phyloP scores from a whole-genome alignment of 352 stramenopile genomes.

The Globisporangium middletonii region DNA sequence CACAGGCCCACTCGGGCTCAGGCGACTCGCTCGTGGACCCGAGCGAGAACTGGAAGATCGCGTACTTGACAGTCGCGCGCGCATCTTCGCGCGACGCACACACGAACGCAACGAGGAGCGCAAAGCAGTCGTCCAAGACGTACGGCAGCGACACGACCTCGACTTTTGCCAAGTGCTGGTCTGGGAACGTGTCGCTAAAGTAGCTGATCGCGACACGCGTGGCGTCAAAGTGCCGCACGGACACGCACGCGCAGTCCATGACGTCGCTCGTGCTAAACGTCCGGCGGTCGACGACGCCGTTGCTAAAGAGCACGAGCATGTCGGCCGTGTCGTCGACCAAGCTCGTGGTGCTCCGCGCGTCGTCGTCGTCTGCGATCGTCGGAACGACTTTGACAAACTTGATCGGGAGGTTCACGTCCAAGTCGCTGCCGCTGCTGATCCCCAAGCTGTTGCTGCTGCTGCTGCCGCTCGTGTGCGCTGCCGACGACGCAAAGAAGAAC shows the following conservation, averaged over 20 bases:
- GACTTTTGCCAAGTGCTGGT: conserved; percentile 52
- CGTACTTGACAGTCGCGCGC: conserved; percentile 52
- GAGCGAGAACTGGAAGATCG: conserved; percentile 61
- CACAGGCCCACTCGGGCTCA: conserved; percentile 48
- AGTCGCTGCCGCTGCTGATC: conserved; percentile 8
- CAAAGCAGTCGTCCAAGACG: conserved; percentile 46
- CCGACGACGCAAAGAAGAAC: conserved; percentile 62
- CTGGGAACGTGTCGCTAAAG: conserved; percentile 64
- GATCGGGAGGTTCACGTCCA: conserved; percentile 52
- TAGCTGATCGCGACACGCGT: conserved; percentile 56
- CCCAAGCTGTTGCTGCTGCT: conserved; percentile 1
- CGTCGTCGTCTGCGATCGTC: conserved; percentile 15
- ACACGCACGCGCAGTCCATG: conserved; percentile 55
- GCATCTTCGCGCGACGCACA: conserved; percentile 38
- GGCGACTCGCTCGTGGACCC: conserved; percentile 18
- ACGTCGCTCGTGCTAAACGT: conserved; percentile 63
- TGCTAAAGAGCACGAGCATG: conserved; percentile 65
- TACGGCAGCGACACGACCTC: conserved; percentile 65
- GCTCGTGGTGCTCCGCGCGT: conserved; percentile 1
- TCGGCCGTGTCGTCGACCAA: conserved; percentile 32
- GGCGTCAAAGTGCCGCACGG: conserved; percentile 53
- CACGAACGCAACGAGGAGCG: conserved; percentile 61
- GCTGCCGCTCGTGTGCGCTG: conserved; percentile 20
- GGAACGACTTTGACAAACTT: conserved; percentile 46
- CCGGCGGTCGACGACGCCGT: conserved; percentile 57